Evolutionary conservation across 2,329 filamentous ascomycete genomes (phyloP).

Genomic region (Paraphaeosphaeria minitans): DNA sequence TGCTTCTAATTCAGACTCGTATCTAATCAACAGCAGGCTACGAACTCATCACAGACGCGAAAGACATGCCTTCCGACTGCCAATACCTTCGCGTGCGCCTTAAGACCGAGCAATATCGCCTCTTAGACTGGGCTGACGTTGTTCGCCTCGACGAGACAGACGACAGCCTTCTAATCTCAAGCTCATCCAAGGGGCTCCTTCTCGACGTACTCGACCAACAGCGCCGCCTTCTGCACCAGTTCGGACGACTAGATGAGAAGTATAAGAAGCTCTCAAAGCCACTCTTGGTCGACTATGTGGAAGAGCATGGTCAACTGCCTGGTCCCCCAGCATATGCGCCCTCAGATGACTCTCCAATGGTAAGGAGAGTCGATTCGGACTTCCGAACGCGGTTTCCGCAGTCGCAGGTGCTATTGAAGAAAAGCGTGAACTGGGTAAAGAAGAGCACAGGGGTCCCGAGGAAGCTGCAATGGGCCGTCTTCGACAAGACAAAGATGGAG

Average conservation of each 20-base stretch:
- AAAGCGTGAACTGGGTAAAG: conserved; percentile 36
- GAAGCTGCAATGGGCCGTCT: conserved; percentile 40
- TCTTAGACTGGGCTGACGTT: conserved; percentile 46
- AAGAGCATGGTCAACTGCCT: conserved; percentile 19
- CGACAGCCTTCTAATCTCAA: conserved; percentile 39
- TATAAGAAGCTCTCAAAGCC: conserved; percentile 39
- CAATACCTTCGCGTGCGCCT: conserved; percentile 44
- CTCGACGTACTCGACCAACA: conserved; percentile 45
- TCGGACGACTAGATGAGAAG: conserved; percentile 39
- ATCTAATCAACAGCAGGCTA: conserved; percentile 31
- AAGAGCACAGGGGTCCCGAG: conserved; percentile 30
- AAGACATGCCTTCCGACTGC: conserved; percentile 36
- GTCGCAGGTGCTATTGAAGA: conserved; percentile 35
- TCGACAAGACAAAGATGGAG: conserved; percentile 40
- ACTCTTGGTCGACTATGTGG: conserved; percentile 31
- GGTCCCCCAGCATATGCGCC: conserved; percentile 22
- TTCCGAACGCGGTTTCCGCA: conserved; percentile 37
- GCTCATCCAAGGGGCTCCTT: conserved; percentile 39
- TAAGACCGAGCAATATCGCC: conserved; percentile 45
- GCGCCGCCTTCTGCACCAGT: conserved; percentile 35
- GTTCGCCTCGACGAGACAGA: conserved; percentile 41
- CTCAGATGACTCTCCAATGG: conserved; percentile 12
- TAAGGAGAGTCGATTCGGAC: conserved; percentile 25
- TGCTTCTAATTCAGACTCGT: not conserved
- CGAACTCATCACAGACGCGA: conserved; percentile 45